Evolutionary conservation across 1,284 basidiomycete genomes (phyloP), one percentile per base, ranked within the genome.

Genomic region (Stygiomarasmius scandens): DNA sequence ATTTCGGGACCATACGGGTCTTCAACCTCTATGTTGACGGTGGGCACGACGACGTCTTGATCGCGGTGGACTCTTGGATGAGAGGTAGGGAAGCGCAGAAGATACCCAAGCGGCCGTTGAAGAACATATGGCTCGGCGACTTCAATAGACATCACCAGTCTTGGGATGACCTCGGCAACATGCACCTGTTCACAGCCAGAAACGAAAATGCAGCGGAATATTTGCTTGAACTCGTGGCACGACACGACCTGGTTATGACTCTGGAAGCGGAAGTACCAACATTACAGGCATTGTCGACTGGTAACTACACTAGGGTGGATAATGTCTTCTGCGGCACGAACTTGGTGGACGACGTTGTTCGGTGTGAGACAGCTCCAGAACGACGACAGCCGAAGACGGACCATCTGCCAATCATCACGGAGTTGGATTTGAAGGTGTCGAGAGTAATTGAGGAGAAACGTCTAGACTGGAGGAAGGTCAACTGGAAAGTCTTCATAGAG

Each of bases 81-180:
- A n/a, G 38, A 9, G 27, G 45, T 22, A 24, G 20, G 23, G 24
- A 24, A 12, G 38, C 32, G 6, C 20, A 34, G 14, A 8, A 19
- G 3, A 25, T n/a, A 12, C 52, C 48, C 10, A 45, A 38, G 11
- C 25, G 23, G 9, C 56, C 51, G n/a, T n/a, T 53, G 2, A 10
- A 48, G 8, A 41, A 38, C 16, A 41, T 77, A 8, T 77, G 74
- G 74, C 60, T 71, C 0, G 79, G 79, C 0, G 78, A 83, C 64
- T 82, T 83, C 71, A 83, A 82, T 64, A 62, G 74, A 0, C 80
- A 84, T 61, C 77, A 83, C 66, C 77, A 73, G 0, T 23, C 74
- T 0, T 84, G 79, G 81, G 77, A 81, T 6, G 70, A 74, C 2
- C 55, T 62, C 0, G 24, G 58, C 0, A 80, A 83, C 58, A 4